Conservation (phyloP, 495 filamentous ascomycete species). For the Barbatosphaeria neglecta region DNA sequence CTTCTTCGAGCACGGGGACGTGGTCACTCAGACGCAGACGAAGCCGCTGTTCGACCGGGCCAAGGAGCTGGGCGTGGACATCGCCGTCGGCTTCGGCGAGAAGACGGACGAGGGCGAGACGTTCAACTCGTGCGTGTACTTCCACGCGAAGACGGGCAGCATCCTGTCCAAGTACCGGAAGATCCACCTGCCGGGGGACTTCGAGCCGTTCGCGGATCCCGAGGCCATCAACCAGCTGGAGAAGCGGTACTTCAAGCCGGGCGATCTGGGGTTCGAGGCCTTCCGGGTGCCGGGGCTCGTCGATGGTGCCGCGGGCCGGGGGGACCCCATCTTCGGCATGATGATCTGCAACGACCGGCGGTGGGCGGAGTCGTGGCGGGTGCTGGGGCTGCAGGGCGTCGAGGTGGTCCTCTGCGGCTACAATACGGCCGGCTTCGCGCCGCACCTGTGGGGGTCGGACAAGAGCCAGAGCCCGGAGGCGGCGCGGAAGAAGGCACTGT, state of each 20-base stretch:
- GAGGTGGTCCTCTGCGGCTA: conserved; percentile 37
- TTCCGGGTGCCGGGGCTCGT: conserved; percentile 34
- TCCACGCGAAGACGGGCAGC: conserved; percentile 23
- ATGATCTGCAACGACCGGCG: conserved; percentile 41
- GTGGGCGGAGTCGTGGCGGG: conserved; percentile 37
- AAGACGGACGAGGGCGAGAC: conserved; percentile 17
- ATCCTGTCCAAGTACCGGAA: conserved; percentile 39
- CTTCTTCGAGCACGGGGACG: conserved; percentile 34
- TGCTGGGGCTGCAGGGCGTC: conserved; percentile 32
- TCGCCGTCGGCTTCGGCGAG: conserved; percentile 37
- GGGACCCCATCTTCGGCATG: conserved; percentile 39
- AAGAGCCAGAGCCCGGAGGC: conserved; percentile 25
- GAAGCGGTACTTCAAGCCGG: conserved; percentile 37
- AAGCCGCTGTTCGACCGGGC: conserved; percentile 36
- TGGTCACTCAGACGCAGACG: conserved; percentile 20
- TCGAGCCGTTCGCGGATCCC: conserved; percentile 32
- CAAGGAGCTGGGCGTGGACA: conserved; percentile 27
- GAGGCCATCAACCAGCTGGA: conserved; percentile 37
- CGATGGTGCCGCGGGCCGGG: conserved; percentile 13
- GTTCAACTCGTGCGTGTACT: conserved; percentile 37
- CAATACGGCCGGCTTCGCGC: conserved; percentile 34
- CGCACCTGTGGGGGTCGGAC: conserved; percentile 29
- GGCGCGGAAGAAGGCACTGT: conserved; percentile 28
- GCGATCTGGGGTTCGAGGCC: conserved; percentile 35
- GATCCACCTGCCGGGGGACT: conserved; percentile 35